These are phyloP conservation scores for Trametes cubensis DNA, from an alignment of 768 basidiomycete species.

Conservation along the genomic window DNA sequence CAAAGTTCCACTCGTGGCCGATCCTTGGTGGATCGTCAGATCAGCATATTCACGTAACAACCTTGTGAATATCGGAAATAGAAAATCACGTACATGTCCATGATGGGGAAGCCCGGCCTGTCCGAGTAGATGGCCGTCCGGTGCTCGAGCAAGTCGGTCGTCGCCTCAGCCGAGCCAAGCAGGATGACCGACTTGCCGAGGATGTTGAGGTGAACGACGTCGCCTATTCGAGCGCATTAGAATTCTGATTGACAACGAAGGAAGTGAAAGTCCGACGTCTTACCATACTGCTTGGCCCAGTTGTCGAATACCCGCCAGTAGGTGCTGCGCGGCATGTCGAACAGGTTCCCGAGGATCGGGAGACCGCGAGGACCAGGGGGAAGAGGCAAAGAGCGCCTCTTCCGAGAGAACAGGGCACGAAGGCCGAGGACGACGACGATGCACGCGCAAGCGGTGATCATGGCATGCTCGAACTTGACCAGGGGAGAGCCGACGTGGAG, in stretches of 20 bases:
- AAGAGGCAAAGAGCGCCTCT: neutral
- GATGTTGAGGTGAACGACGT: too few relatives aligned
- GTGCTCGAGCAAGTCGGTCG: slow-evolving; percentile 6
- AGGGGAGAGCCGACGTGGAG: slow-evolving; percentile 11
- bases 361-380: slow-evolving; percentile 17
- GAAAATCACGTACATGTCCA: slow-evolving; percentile 26
- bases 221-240: too few relatives aligned
- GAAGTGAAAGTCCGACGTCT: neutral
- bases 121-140: slow-evolving; percentile 29
- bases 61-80: too few relatives aligned
- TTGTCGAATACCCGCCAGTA: slow-evolving; percentile 15
- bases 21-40: neutral
- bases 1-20: slow-evolving; percentile 14
- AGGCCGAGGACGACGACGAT: neutral
- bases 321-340: slow-evolving; percentile 14
- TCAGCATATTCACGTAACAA: too few relatives aligned
- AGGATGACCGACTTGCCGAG: too few relatives aligned
- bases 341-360: slow-evolving; percentile 21
- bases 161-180: too few relatives aligned
- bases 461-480: too few relatives aligned
- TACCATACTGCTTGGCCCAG: slow-evolving; percentile 17
- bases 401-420: neutral
- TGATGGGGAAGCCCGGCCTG: slow-evolving; percentile 20
- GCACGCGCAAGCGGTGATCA: neutral
- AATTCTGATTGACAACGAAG: too few relatives aligned